Evolutionary conservation across 2,329 filamentous ascomycete genomes (phyloP).

Genomic region (Exserohilum turcica): DNA sequence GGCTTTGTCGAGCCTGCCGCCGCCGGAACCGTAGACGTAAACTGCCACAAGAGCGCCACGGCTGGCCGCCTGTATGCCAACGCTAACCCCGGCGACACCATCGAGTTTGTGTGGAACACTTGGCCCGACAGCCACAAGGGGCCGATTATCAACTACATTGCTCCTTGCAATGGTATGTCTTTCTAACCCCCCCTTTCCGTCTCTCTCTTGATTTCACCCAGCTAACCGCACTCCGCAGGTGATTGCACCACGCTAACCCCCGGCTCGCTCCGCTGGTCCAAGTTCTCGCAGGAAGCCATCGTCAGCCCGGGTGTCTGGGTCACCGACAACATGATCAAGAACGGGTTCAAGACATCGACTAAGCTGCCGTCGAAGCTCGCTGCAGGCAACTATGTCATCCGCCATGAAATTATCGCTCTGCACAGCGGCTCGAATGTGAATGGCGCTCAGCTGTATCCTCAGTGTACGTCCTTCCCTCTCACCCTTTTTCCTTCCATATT

Average conservation of each 20-base stretch:
- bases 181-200: neutral
- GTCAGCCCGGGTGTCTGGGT: conserved; percentile 40
- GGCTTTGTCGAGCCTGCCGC: conserved; percentile 45
- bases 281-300: conserved; percentile 40
- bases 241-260: conserved; percentile 40
- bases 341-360: conserved; percentile 55
- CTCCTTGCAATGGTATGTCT: conserved; percentile 40
- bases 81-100: conserved; percentile 41
- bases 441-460: conserved; percentile 59
- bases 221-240: conserved; percentile 15
- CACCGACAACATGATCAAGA: conserved; percentile 44
- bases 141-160: conserved; percentile 48
- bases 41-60: conserved; percentile 49
- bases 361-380: conserved; percentile 52
- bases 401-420: conserved; percentile 60
- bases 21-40: conserved; percentile 37
- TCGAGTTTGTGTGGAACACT: conserved; percentile 46
- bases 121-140: conserved; percentile 47
- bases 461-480: conserved; percentile 44
- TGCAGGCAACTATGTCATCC: conserved; percentile 59
- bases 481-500: neutral
- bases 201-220: neutral
- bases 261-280: conserved; percentile 39
- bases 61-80: conserved; percentile 41
- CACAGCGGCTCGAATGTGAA: conserved; percentile 51